Base-by-base conservation (phyloP, 441 rosid genomes). In the Dalechampia spathulata region DNA sequence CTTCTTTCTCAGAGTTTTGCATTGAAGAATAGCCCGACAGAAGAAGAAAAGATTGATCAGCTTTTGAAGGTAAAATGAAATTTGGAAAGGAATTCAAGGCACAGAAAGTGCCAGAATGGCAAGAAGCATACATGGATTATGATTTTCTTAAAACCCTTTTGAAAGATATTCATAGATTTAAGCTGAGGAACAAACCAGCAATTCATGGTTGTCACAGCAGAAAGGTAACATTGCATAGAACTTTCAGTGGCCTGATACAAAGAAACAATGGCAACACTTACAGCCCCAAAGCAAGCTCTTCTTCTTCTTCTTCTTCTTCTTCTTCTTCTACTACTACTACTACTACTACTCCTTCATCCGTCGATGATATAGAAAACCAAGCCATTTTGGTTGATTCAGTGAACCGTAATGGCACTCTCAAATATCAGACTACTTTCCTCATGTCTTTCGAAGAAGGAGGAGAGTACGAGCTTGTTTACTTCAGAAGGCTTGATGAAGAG, bases 101-200 rank as follows among this genome's bases (percentile, higher is more conserved):
- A 3, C 93, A 90, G 37, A 77, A 85, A 87, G 93, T 90, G 70
- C 91, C 85, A 26, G 95, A 90, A 72, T 86, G 97, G 97, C 77
- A 78, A 49, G 79, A 78, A 51, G 88, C 93, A 2, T 84, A 81
- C 80, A 69, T 84, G 82, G 85, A 86, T 30, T 90, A 90, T 53
- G 45, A 50, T 39, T 76, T 44, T 46, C 83, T 85, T 37, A 90
- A 90, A 48, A 52, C 69, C 21, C 67, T 67, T 32, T 73, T 86
- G 69, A 83, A 84, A 70, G 88, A 78, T 13, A 57, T 86, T 32
- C 67, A 58, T 26, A 39, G 62, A 23, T 76, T 80, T 73, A 70
- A 67, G 61, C 69, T 37, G 11, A 62, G 72, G 59, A 69, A 37
- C 63, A 68, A 62, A 47, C 78, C 74, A 16, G 55, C 81, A 19